phyloP scores from a whole-genome alignment of 495 filamentous ascomycete genomes.

The Venustampulla echinocandica region DNA sequence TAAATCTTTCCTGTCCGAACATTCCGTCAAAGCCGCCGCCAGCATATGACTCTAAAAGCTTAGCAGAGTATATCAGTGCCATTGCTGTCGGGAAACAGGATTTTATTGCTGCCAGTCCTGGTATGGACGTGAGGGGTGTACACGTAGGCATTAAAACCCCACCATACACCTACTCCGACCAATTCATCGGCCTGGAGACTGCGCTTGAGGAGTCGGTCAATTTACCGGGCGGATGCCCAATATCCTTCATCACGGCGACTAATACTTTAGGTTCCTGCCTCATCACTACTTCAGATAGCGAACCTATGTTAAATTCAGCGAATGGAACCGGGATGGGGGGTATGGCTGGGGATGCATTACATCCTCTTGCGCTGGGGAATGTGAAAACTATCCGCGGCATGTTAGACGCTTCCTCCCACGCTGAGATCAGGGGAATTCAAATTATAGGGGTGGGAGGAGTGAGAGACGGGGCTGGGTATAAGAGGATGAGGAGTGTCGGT shows the following conservation, averaged over 20 bases:
- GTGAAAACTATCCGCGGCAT: constrained; percentile 48
- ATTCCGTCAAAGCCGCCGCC: constrained; percentile 57
- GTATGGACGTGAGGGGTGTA: background rate
- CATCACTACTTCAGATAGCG: constrained; percentile 29
- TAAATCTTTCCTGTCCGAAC: constrained; percentile 70
- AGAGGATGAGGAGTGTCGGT: constrained; percentile 54
- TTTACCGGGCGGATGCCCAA: constrained; percentile 13
- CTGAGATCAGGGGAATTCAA: constrained; percentile 34
- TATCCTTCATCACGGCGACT: constrained; percentile 59
- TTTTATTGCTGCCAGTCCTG: background rate
- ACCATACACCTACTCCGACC: constrained; percentile 56
- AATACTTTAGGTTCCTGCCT: constrained; percentile 65
- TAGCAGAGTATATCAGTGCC: constrained; percentile 39
- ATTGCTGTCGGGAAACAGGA: constrained; percentile 22
- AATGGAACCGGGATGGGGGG: constrained; percentile 52
- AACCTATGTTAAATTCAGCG: constrained; percentile 30
- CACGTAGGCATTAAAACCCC: constrained; percentile 59
- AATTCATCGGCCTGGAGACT: constrained; percentile 45
- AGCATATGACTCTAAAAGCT: constrained; percentile 43
- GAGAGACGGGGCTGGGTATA: constrained; percentile 44
- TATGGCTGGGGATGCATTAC: constrained; percentile 56
- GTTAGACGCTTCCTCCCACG: constrained; percentile 35
- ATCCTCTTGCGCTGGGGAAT: constrained; percentile 67
- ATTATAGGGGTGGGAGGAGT: constrained; percentile 66
- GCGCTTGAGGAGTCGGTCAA: constrained; percentile 28